These are phyloP conservation scores for Periconia sp. DNA, from an alignment of 2,329 filamentous ascomycete genomes.

Conservation along the genomic window DNA sequence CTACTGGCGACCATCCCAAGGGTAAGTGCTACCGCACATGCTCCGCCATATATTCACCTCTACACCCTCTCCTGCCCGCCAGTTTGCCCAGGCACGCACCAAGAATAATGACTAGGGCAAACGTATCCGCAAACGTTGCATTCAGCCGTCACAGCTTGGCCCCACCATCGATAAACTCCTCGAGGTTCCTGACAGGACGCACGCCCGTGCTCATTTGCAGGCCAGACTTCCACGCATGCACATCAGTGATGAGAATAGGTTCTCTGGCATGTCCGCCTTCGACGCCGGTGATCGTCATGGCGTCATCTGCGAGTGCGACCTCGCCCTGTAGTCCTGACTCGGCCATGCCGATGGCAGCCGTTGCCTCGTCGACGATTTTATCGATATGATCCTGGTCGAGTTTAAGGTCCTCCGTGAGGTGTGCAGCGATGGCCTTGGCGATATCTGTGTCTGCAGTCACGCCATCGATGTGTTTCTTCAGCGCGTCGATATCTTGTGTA, in stretches of 20 bases:
- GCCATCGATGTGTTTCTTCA: conserved; percentile 53
- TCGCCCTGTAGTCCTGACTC: conserved; percentile 45
- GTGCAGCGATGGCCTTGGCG: conserved; percentile 56
- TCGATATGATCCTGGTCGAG: conserved; percentile 58
- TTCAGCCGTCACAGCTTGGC: conserved; percentile 68
- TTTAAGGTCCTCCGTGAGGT: conserved; percentile 52
- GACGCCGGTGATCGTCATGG: conserved; percentile 26
- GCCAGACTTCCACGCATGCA: conserved; percentile 79
- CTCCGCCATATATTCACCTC: too few relatives aligned
- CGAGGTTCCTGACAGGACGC: conserved; percentile 74
- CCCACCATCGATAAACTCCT: conserved; percentile 84
- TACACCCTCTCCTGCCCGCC: too few relatives aligned
- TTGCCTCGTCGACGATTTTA: conserved; percentile 57
- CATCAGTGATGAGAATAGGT: conserved; percentile 73
- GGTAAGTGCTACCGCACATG: too few relatives aligned
- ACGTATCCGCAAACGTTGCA: neutral
- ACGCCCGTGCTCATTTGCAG: conserved; percentile 76
- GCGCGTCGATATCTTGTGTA: conserved; percentile 46
- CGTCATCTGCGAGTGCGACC: conserved; percentile 45
- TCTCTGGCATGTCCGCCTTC: conserved; percentile 28
- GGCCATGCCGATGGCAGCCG: conserved; percentile 53
- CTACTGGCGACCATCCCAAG: too few relatives aligned
- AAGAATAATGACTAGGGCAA: neutral
- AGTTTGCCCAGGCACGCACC: too few relatives aligned
- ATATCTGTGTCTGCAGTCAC: conserved; percentile 57